Evolutionary conservation across 2,329 filamentous ascomycete genomes (phyloP), one percentile per base, ranked within the genome.

Genomic region (Raffaelea arxii): DNA sequence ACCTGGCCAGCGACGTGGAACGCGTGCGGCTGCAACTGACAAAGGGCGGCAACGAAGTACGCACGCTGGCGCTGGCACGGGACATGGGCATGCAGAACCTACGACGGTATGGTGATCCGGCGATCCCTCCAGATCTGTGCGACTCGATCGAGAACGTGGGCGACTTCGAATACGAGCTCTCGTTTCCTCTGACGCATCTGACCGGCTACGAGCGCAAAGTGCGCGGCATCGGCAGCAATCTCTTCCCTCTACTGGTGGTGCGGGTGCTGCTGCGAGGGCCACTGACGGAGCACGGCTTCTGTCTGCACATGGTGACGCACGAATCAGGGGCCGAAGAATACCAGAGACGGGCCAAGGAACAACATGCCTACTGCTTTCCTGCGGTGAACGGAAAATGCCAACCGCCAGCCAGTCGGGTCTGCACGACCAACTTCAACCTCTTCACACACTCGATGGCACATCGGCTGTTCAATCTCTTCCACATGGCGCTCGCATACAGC

Each of bases 371-470:
- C 35, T 50, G 48, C 38, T 25, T 32, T 4, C 50, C 43, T 3
- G 6, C 11, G 16, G 9, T 4, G 3, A n/a, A 27, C n/a, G 10
- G 18, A 6, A 4, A 25, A 9, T 21, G 32, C 16, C 46, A 41
- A 35, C 30, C 11, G 35, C 48, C 49, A 5, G 18, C 35, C 9
- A 43, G 23, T 21, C 46, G 44, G 23, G 22, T 54, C 24, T 58
- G 54, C 50, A 47, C 36, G 18, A 36, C 51, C 3, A 51, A 44
- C 14, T 50, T 53, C 11, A 51, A 53, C 19, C 41, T 53, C 2
- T 53, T 58, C 32, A 49, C 48, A 25, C 53, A 58, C 46, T 39
- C 54, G 5, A 44, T 58, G 7, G 47, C 47, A 12, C 54, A 53
- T 21, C 42, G 43, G 12, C 47, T 58, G 7, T 44, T 47, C 23